Evolutionary conservation across 257 asterid species (phyloP).

Genomic region (Penstemon eatonii): DNA sequence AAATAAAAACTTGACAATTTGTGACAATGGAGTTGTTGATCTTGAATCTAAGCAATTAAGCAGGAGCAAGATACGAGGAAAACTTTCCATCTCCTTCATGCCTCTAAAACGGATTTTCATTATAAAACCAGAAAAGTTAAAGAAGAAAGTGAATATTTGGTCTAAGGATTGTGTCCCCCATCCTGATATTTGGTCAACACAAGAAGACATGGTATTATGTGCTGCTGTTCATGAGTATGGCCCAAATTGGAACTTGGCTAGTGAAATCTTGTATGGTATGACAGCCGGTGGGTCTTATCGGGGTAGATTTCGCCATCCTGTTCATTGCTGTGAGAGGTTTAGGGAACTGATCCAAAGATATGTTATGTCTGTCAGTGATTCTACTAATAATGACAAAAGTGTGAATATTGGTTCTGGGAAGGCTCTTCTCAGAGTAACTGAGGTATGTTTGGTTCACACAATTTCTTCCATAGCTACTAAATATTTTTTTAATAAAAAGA

Average conservation of each 20-base stretch:
- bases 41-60: slow-evolving; percentile 54
- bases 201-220: slow-evolving; percentile 84
- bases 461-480: background rate
- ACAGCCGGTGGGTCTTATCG: slow-evolving; percentile 78
- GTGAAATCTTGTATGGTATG: slow-evolving; percentile 74
- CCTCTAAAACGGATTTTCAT: slow-evolving; percentile 72
- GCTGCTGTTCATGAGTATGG: slow-evolving; percentile 86
- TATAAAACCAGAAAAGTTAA: slow-evolving; percentile 73
- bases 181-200: slow-evolving; percentile 83
- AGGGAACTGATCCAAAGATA: slow-evolving; percentile 87
- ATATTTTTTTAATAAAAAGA: background rate
- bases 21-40: slow-evolving; percentile 52
- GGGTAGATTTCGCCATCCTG: slow-evolving; percentile 86
- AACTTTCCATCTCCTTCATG: slow-evolving; percentile 57
- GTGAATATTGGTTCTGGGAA: slow-evolving; percentile 60
- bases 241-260: slow-evolving; percentile 79
- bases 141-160: slow-evolving; percentile 66
- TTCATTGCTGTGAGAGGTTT: slow-evolving; percentile 91
- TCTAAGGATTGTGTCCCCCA: slow-evolving; percentile 66
- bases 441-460: slow-evolving; percentile 50
- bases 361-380: slow-evolving; percentile 62
- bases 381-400: slow-evolving; percentile 65
- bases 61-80: slow-evolving; percentile 68
- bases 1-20: slow-evolving; percentile 40
- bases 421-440: slow-evolving; percentile 83